Conservation (phyloP, 495 filamentous ascomycete genomes). For the Daldinia bambusicola region DNA sequence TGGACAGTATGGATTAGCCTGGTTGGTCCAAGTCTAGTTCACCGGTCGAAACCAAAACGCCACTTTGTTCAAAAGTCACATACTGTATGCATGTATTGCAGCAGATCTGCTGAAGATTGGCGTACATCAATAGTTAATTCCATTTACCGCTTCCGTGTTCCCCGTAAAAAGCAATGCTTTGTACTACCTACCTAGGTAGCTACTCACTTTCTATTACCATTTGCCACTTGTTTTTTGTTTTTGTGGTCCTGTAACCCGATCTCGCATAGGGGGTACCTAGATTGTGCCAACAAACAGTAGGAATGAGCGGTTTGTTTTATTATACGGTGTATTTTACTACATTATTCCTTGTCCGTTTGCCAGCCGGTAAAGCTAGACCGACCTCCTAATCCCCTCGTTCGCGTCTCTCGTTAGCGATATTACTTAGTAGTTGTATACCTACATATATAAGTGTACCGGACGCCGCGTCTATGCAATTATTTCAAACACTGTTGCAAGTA, state of each 20-base stretch:
- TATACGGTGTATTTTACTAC: constrained; percentile 10
- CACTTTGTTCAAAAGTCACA: too few relatives aligned
- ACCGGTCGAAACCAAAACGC: too few relatives aligned
- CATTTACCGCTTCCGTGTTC: too few relatives aligned
- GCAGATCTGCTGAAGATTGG: too few relatives aligned
- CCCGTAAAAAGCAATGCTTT: neutral
- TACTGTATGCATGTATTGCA: too few relatives aligned
- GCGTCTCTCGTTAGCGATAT: constrained; percentile 2
- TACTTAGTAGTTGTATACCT: constrained; percentile 11
- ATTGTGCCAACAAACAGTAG: neutral
- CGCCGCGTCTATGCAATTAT: constrained; percentile 15
- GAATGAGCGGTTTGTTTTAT: constrained; percentile 20
- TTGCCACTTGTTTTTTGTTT: too few relatives aligned
- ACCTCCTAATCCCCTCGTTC: constrained; percentile 5
- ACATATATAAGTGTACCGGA: constrained; percentile 9
- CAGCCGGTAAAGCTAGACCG: constrained; percentile 3
- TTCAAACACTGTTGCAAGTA: neutral
- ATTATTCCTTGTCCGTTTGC: constrained; percentile 7
- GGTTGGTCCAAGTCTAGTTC: neutral
- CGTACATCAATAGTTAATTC: too few relatives aligned
- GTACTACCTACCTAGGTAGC: too few relatives aligned
- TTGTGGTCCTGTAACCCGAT: too few relatives aligned
- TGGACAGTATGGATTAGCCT: neutral
- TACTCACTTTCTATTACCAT: too few relatives aligned
- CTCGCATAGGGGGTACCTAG: neutral